Evolutionary conservation across 139 green algal species (phyloP), one percentile per base, ranked within the genome.

Genomic region (Closterium sp.): DNA sequence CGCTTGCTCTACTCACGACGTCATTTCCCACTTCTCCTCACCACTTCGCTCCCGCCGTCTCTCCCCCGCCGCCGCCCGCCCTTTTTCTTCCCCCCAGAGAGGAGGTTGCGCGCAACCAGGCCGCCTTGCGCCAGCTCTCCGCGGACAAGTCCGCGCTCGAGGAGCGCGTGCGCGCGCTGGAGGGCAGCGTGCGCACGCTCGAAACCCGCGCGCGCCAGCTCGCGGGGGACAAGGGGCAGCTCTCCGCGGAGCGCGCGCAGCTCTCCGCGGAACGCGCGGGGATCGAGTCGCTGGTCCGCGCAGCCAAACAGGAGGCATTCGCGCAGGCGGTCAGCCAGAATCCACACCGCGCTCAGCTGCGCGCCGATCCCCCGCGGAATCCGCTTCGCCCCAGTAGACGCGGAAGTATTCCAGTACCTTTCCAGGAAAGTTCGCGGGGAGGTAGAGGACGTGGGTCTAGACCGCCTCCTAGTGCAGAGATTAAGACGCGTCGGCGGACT

Each of bases 371-470:
- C 89, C 31, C 25, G 34, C 23, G 89, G 89, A 30, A 92, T 92
- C 86, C 89, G 89, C 32, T 92, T 92, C 90, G 84, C 89, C 16
- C 89, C 89, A 2, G 87, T 69, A 19, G 89, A 92, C 55, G 31
- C 36, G 25, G 89, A 92, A 23, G 89, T 92, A 5, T 92, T 92
- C 84, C 84, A 92, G 85, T 92, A 89, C 55, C 89, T 92, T 36
- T 90, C 25, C 8, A 8, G 76, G 23, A 92, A 92, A 83, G 31
- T 92, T 38, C 32, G 34, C 23, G 89, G 89, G n/a, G 34, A 38
- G 43, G 34, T 87, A 33, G 76, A 89, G 32, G 89, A 89, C 64
- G 89, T 92, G 33, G 84, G 84, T 8, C 34, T 92, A 23, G 84
- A 92, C 84, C 89, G 84, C 1, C 90, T 90, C 83, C 64, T 92